Evolutionary conservation across 177 flowering plant species (phyloP).

Genomic region (Vitis hybrid): DNA sequence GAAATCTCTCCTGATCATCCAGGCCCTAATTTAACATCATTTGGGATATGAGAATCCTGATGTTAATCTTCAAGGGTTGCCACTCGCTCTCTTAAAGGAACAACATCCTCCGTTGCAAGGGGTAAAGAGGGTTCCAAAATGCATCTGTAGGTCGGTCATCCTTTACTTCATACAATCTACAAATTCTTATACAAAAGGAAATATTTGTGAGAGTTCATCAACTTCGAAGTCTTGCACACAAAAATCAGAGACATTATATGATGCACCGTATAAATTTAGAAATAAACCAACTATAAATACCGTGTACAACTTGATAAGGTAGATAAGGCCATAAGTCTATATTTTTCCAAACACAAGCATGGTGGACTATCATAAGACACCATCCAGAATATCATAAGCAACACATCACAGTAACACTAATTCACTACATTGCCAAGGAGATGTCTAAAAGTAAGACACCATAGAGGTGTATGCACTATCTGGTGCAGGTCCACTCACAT

Average conservation of each 20-base stretch:
- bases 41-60: conserved; percentile 19
- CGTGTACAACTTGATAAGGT: not conserved
- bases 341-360: not conserved
- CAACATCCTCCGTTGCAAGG: conserved; percentile 72
- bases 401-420: too few relatives aligned
- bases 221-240: conserved; percentile 67
- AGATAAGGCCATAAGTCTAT: not conserved
- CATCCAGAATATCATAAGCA: not conserved
- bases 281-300: not conserved
- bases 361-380: not conserved
- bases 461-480: not conserved
- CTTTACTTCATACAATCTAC: conserved; percentile 82
- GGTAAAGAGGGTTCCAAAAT: conserved; percentile 45
- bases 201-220: conserved; percentile 48
- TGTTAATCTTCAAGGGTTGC: conserved; percentile 41
- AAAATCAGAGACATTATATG: not conserved
- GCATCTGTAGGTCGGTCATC: conserved; percentile 91
- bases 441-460: not conserved
- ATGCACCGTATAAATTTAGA: not conserved
- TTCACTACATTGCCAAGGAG: too few relatives aligned
- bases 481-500: conserved; percentile 49
- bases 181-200: conserved; percentile 1
- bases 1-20: conserved; percentile 92
- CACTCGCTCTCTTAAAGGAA: conserved; percentile 77
- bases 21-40: conserved; percentile 53